These are phyloP conservation scores for Debaryomycetaceae sp. DNA, from an alignment of 1,139 yeast genomes.

Conservation along the genomic window DNA sequence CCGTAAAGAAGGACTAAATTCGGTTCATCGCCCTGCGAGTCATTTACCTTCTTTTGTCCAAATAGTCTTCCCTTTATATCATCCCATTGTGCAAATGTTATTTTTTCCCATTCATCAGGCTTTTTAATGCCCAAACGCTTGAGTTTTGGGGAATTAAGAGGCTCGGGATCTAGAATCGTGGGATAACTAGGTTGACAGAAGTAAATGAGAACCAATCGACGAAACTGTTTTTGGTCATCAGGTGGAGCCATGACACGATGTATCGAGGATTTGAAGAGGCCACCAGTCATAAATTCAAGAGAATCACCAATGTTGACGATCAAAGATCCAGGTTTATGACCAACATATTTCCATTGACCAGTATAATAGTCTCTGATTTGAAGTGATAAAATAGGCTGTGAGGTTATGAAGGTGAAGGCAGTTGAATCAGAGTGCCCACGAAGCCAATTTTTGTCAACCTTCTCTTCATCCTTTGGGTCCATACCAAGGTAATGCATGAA, in stretches of 20 bases:
- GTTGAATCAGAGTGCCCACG: constrained; percentile 52
- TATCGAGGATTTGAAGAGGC: constrained; percentile 29
- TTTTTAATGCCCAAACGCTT: constrained; percentile 25
- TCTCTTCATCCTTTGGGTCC: constrained; percentile 21
- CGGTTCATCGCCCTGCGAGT: constrained; percentile 35
- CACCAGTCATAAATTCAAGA: constrained; percentile 30
- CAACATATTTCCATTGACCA: constrained; percentile 48
- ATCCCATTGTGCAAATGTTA: constrained; percentile 34
- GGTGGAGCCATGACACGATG: constrained; percentile 33
- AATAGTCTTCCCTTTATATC: constrained; percentile 39
- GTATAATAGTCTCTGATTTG: constrained; percentile 46
- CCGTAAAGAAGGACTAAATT: constrained; percentile 34
- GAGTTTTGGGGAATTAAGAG: constrained; percentile 34
- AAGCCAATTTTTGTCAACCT: constrained; percentile 37
- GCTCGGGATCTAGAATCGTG: constrained; percentile 37
- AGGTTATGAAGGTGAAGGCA: constrained; percentile 46
- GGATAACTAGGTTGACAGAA: constrained; percentile 34
- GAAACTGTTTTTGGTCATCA: constrained; percentile 25
- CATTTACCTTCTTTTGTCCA: constrained; percentile 30
- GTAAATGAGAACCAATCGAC: constrained; percentile 43
- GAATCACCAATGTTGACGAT: constrained; percentile 43
- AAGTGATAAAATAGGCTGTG: constrained; percentile 48
- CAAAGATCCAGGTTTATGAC: constrained; percentile 42
- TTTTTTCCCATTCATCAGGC: constrained; percentile 37
- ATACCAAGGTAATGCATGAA: constrained; percentile 30